Evolutionary conservation across 768 basidiomycete species (phyloP).

Genomic region (Strobilomyces dryophilus): DNA sequence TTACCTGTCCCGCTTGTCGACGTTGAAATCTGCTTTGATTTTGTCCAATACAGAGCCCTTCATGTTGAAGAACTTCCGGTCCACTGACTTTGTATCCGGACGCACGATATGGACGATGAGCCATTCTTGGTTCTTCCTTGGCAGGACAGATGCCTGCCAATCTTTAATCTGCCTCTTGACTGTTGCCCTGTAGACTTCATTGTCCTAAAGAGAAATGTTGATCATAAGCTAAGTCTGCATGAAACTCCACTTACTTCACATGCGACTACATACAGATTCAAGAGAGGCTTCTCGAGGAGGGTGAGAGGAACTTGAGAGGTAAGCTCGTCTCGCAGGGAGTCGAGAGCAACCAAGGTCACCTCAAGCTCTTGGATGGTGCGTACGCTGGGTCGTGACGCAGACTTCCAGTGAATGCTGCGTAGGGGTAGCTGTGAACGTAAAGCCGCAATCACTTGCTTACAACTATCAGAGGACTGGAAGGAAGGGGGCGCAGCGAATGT

Average conservation of each 20-base stretch:
- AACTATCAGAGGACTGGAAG: conserved; percentile 66
- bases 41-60: conserved; percentile 86
- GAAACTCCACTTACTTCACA: conserved; percentile 69
- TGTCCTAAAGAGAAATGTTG: conserved; percentile 39
- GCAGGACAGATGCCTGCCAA: conserved; percentile 68
- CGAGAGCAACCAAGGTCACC: conserved; percentile 66
- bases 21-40: conserved; percentile 88
- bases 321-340: conserved; percentile 66
- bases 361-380: conserved; percentile 89
- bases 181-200: conserved; percentile 69
- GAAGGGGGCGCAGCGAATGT: conserved; percentile 63
- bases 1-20: conserved; percentile 78
- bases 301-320: conserved; percentile 73
- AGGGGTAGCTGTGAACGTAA: conserved; percentile 76
- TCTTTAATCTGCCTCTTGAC: conserved; percentile 88
- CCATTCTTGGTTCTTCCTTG: conserved; percentile 89
- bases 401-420: conserved; percentile 91
- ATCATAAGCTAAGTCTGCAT: conserved; percentile 3
- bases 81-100: conserved; percentile 56
- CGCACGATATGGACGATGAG: conserved; percentile 83
- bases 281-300: conserved; percentile 78
- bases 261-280: conserved; percentile 81
- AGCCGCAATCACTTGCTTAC: conserved; percentile 64
- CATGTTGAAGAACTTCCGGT: conserved; percentile 75
- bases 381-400: conserved; percentile 60